These are phyloP conservation scores for Coprinopsis marcescibilis DNA, from an alignment of 768 basidiomycete genomes.

Conservation along the genomic window DNA sequence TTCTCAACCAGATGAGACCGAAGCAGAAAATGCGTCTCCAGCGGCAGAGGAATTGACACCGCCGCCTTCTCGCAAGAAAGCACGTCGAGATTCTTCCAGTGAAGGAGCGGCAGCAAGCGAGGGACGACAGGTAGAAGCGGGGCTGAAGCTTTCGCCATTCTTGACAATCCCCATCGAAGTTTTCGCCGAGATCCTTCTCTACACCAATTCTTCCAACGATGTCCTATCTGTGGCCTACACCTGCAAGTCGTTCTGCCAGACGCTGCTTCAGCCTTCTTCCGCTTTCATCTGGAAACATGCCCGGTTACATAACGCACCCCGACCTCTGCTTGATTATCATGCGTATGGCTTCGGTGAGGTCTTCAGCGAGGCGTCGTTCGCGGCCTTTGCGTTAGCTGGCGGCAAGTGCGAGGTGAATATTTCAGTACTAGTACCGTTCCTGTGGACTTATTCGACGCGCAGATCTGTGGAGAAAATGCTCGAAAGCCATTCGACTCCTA, in stretches of 20 bases:
- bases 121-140: not conserved
- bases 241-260: slow-evolving; percentile 46
- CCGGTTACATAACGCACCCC: not conserved
- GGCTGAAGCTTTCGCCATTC: not conserved
- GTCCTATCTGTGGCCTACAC: slow-evolving; percentile 55
- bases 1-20: not conserved
- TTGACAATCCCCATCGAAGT: slow-evolving; percentile 52
- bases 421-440: not conserved
- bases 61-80: not conserved
- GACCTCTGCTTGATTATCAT: too few relatives aligned
- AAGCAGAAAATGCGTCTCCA: not conserved
- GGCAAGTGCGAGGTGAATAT: slow-evolving; percentile 49
- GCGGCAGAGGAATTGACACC: not conserved
- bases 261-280: slow-evolving; percentile 40
- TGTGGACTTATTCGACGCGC: not conserved
- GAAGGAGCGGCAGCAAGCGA: not conserved
- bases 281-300: slow-evolving; percentile 54
- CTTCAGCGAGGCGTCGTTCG: slow-evolving; percentile 28
- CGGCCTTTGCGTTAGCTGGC: slow-evolving; percentile 56
- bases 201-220: slow-evolving; percentile 46
- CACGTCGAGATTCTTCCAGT: not conserved
- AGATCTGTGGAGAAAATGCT: not conserved
- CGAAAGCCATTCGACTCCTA: slow-evolving; percentile 40
- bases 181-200: slow-evolving; percentile 54
- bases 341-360: not conserved